phyloP scores from a whole-genome alignment of 106 monocot genomes.

The Dioscorea zingiberensis region DNA sequence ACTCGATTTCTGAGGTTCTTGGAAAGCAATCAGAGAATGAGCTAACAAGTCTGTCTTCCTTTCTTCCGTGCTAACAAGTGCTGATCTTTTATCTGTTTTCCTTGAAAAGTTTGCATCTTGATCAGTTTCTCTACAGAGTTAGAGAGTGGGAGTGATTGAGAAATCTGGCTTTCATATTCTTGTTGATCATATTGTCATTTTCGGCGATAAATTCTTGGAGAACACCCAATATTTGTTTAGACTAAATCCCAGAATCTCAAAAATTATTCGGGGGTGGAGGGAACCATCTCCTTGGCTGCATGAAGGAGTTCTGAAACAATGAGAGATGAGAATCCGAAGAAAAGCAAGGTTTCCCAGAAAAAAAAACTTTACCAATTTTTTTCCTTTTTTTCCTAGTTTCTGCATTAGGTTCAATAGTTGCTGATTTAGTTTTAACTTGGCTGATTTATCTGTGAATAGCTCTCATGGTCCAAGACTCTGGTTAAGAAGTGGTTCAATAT shows the following conservation, averaged over 20 bases:
- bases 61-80: not conserved
- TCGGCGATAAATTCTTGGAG: no score
- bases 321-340: constrained; percentile 55
- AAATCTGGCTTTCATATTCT: no score
- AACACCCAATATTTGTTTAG: no score
- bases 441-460: constrained; percentile 19
- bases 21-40: not conserved
- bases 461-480: constrained; percentile 56
- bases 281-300: constrained; percentile 9
- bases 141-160: not conserved
- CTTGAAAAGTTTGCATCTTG: constrained; percentile 1
- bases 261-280: constrained; percentile 5
- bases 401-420: not conserved
- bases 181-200: no score
- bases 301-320: constrained; percentile 34
- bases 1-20: not conserved
- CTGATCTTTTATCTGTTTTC: not conserved
- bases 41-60: not conserved
- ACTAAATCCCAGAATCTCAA: not conserved
- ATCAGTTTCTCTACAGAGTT: not conserved
- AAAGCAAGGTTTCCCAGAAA: constrained; percentile 30
- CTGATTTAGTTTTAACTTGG: not conserved
- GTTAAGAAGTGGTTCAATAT: constrained; percentile 63
- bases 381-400: not conserved
- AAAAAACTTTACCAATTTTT: not conserved